These are phyloP conservation scores for Scytalidium sp. DNA, from an alignment of 2,329 filamentous ascomycete species.

Conservation along the genomic window DNA sequence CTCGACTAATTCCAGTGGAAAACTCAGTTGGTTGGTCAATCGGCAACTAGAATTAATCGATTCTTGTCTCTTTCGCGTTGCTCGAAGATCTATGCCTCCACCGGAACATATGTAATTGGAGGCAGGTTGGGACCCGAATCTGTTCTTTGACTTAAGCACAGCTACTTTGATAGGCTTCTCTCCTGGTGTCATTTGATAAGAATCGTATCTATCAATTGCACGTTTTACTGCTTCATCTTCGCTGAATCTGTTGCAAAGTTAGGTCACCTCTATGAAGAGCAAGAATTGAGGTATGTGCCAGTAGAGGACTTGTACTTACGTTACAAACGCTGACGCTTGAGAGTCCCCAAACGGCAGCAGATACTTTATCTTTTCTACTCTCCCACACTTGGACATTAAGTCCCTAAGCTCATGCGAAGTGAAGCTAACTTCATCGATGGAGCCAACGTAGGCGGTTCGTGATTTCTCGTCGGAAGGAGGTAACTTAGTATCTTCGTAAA, in stretches of 20 bases:
- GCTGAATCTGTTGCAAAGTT: not conserved
- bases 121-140: not conserved
- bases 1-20: no score
- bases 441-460: slow-evolving; percentile 14
- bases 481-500: not conserved
- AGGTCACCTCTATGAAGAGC: not conserved
- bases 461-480: not conserved
- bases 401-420: slow-evolving; percentile 13
- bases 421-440: slow-evolving; percentile 9
- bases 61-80: no score
- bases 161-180: not conserved
- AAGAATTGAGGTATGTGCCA: not conserved
- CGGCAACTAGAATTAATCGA: no score
- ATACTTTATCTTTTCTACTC: slow-evolving; percentile 18
- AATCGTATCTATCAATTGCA: not conserved
- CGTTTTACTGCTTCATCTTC: not conserved
- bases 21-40: no score
- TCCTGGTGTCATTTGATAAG: not conserved
- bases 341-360: slow-evolving; percentile 1
- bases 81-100: not conserved
- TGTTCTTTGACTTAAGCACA: not conserved
- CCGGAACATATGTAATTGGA: no score
- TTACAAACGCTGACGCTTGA: slow-evolving; percentile 13
- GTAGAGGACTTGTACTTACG: slow-evolving; percentile 12
- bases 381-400: slow-evolving; percentile 17